These are phyloP conservation scores for Nicotiana otophora DNA, from an alignment of 257 asterid genomes.

Conservation along the genomic window DNA sequence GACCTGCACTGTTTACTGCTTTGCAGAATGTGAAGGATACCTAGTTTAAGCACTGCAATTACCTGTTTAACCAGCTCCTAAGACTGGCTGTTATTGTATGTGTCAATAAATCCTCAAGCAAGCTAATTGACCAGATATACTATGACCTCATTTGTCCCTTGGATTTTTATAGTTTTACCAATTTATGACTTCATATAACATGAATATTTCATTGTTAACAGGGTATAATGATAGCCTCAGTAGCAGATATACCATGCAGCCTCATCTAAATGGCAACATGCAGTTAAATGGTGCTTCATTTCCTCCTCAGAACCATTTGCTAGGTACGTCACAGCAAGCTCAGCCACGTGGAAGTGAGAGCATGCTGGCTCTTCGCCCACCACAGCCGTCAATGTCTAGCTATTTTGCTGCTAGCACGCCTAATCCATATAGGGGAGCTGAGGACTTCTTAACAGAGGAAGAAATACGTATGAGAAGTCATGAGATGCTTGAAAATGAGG, in stretches of 20 bases:
- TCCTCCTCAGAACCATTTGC: conserved; percentile 41
- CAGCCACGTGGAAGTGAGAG: conserved; percentile 45
- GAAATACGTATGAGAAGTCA: conserved; percentile 85
- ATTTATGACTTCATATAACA: not conserved
- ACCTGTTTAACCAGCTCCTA: no score
- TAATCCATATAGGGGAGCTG: conserved; percentile 46
- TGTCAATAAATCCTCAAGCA: no score
- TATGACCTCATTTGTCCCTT: not conserved
- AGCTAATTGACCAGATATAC: no score
- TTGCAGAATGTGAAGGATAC: no score
- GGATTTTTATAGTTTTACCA: not conserved
- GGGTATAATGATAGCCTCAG: conserved; percentile 50
- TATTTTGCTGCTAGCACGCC: conserved; percentile 51
- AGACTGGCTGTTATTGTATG: no score
- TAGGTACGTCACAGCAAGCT: conserved; percentile 39
- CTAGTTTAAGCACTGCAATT: no score
- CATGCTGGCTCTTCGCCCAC: conserved; percentile 57
- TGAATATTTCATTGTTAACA: conserved; percentile 23
- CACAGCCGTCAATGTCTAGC: conserved; percentile 44
- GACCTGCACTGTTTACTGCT: no score
- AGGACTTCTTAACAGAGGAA: conserved; percentile 60
- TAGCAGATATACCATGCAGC: conserved; percentile 40
- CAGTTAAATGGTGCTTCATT: conserved; percentile 43
- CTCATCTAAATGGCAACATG: conserved; percentile 38
- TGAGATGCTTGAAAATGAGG: conserved; percentile 91